A percentile compares a stretch with the other conserved stretches of the same genome.
phyloP scores from a whole-genome alignment of 2,329 filamentous ascomycete species.

The Xenosphaeropsis pyriputrescens region DNA sequence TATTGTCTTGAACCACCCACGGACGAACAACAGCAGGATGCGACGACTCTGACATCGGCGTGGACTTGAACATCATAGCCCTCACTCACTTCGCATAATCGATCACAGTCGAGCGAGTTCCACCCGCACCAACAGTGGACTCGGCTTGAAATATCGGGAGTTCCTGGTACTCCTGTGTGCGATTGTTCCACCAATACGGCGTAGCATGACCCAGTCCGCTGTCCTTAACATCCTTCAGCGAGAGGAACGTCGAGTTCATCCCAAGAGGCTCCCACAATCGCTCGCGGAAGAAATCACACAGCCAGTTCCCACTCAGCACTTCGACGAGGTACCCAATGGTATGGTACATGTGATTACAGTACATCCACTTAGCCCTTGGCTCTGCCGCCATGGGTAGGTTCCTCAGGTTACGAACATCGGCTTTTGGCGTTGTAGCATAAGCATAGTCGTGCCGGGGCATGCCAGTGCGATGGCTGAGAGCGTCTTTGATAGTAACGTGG shows the following conservation, averaged over 20 bases:
- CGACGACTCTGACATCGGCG: conserved; percentile 18
- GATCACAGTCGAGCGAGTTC: conserved; percentile 28
- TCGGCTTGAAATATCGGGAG: conserved; percentile 16
- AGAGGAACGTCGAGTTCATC: conserved; percentile 27
- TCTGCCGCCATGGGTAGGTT: conserved; percentile 27
- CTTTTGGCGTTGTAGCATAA: conserved; percentile 20
- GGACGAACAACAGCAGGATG: conserved; percentile 10
- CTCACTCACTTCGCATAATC: conserved; percentile 37
- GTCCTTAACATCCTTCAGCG: conserved; percentile 6
- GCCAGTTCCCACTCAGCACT: conserved; percentile 19
- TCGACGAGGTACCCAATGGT: conserved; percentile 30
- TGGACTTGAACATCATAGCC: conserved; percentile 25
- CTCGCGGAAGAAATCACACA: conserved; percentile 25
- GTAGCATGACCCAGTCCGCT: conserved; percentile 20
- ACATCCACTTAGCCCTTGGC: conserved; percentile 28
- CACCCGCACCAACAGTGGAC: conserved; percentile 25
- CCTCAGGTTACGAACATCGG: conserved; percentile 18
- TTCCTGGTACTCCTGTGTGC: conserved; percentile 6
- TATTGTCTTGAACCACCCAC: too few relatives aligned
- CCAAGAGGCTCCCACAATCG: conserved; percentile 28
- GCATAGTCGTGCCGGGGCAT: conserved; percentile 27
- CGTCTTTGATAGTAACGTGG: conserved; percentile 37
- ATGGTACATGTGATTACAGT: conserved; percentile 35
- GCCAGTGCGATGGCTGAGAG: conserved; percentile 35
- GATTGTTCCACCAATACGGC: conserved; percentile 23